Base-by-base conservation (phyloP, 2,329 filamentous ascomycete genomes). In the Fonsecaea erecta region DNA sequence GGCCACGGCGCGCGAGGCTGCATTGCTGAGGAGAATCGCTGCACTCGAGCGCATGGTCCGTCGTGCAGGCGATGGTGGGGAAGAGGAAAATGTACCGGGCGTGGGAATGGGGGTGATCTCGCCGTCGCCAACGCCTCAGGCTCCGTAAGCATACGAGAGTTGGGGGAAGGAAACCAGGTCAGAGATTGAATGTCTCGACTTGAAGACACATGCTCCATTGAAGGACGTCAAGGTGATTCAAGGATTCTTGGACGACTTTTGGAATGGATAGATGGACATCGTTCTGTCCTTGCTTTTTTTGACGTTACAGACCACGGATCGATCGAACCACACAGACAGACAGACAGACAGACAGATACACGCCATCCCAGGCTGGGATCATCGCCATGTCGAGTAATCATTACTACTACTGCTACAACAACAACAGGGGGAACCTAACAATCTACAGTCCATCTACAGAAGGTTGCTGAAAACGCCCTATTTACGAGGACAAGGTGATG, bases 21-120 rank as follows among this genome's bases (percentile, higher is more conserved):
- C 18, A 6, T 34, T 63, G 61, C 11, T 59, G 46, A 43, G 34
- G 28, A 48, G 28, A 24, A 37, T 35, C 9, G 30, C 24, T 12
- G 18, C 40, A 24, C 34, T 48, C 4, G 26, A 56, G n/a, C 11
- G 30, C 26, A 30, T 48, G 35, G 24, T 24, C n/a, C 26, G 28
- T 4, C 28, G 8, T 3, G 40, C 21, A 3, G 9, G 30, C 48
- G 30, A 16, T 12, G 3, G 21, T 30, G 57, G 7, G n/a, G 14
- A 37, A 40, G 57, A 40, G 57, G 18, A 24, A 60, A 51, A 21
- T n/a, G n/a, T n/a, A n/a, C n/a, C n/a, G 57, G 34, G 43, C 35
- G 35, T 16, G 57, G 37, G 7, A 26, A 52, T n/a, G 18, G 8
- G 21, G 24, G 8, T 8, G 43, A 48, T 48, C 1, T 24, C 9